These are phyloP conservation scores for Mortierella antarctica DNA, from an alignment of 192 early-diverging fungal species.

Conservation along the genomic window DNA sequence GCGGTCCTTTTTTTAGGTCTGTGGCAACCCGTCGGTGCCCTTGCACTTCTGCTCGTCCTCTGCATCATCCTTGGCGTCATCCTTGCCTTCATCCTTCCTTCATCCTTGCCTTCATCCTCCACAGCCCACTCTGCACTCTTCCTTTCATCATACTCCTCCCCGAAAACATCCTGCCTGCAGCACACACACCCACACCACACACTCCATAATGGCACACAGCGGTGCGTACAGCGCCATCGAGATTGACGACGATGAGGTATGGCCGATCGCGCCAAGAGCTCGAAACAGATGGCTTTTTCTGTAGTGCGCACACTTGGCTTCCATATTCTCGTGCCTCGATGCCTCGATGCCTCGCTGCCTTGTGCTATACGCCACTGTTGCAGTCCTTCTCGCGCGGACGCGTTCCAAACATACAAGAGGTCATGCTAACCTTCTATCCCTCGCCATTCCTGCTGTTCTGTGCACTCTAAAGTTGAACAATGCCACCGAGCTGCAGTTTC, in stretches of 20 bases:
- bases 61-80: not conserved
- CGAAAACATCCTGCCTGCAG: not conserved
- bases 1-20: too few species aligned
- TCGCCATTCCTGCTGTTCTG: not conserved
- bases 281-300: too few species aligned
- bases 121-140: not conserved
- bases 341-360: too few species aligned
- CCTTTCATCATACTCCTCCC: not conserved
- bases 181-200: not conserved
- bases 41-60: not conserved
- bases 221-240: constrained; percentile 49
- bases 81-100: too few species aligned
- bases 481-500: constrained; percentile 47
- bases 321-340: too few species aligned
- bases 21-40: too few species aligned
- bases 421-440: not conserved
- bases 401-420: not conserved
- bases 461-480: constrained; percentile 15
- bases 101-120: too few species aligned
- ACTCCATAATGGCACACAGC: constrained; percentile 10
- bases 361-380: too few species aligned
- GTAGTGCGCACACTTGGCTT: too few species aligned
- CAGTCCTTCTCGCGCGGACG: too few species aligned
- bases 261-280: too few species aligned
- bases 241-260: constrained; percentile 45